A percentile compares a stretch with the other conserved stretches of the same genome.
These are phyloP conservation scores for Monosporascus cannonballus DNA, from an alignment of 2,329 filamentous ascomycete species.

Conservation along the genomic window DNA sequence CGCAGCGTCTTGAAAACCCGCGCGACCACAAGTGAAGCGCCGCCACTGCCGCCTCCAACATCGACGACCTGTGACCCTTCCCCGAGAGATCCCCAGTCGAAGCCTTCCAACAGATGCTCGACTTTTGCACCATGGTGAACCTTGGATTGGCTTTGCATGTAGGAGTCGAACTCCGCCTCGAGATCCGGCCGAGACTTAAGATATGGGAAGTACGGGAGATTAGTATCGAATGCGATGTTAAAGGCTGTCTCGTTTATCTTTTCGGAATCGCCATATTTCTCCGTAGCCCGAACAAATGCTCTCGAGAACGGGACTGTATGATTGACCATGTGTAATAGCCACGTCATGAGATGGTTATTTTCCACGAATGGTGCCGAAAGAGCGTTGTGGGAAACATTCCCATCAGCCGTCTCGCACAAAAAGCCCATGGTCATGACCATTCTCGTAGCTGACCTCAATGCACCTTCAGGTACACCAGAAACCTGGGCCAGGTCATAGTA, in stretches of 20 bases:
- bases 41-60: conserved; percentile 29
- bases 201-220: conserved; percentile 27
- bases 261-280: conserved; percentile 19
- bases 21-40: conserved; percentile 25
- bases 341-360: conserved; percentile 20
- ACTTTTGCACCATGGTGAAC: conserved; percentile 17
- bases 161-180: conserved; percentile 21
- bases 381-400: conserved; percentile 25
- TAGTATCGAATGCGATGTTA: conserved; percentile 21
- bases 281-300: conserved; percentile 20
- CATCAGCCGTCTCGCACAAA: conserved; percentile 24
- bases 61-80: conserved; percentile 24
- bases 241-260: conserved; percentile 22
- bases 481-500: not conserved
- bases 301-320: conserved; percentile 14
- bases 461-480: not conserved
- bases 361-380: conserved; percentile 26
- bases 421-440: conserved; percentile 32
- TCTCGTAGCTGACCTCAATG: not conserved
- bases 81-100: conserved; percentile 29
- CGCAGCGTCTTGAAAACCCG: conserved; percentile 19
- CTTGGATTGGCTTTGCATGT: conserved; percentile 26
- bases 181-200: conserved; percentile 16
- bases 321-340: conserved; percentile 24
- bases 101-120: conserved; percentile 30